Evolutionary conservation across 2,329 filamentous ascomycete genomes (phyloP), one percentile per base, ranked within the genome.

Genomic region (Cladorrhinum sp.): DNA sequence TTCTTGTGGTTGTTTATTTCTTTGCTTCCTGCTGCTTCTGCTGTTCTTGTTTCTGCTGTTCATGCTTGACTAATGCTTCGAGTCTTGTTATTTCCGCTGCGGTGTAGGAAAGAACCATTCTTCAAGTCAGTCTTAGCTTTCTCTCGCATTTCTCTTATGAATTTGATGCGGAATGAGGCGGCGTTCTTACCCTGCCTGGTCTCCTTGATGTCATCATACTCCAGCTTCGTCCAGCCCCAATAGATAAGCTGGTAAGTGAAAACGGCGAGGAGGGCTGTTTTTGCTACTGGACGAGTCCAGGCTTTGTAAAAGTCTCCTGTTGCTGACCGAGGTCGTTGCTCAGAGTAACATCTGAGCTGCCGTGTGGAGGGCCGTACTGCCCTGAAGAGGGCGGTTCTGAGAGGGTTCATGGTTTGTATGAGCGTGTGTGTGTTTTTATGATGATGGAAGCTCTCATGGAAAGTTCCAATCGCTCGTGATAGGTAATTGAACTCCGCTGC

Each of bases 171-270:
- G n/a, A n/a, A n/a, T n/a, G n/a, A n/a, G n/a, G n/a, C n/a, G n/a
- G n/a, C n/a, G 20, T n/a, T 70, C 77, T 61, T 69, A 88, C 86
- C 81, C 66, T 82, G 75, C 67, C 83, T 84, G 50, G 86, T 79
- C 20, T 77, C 76, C 70, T 82, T 86, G 60, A 84, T 78, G 76
- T 95, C 91, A 58, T 90, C 81, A 33, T 83, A 82, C 73, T 93
- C 90, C 55, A 94, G 79, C 74, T 88, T 90, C 39, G 84, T 72
- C 91, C 91, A 95, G 14, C 76, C 77, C 78, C 85, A 91, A 75
- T 93, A 94, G 14, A 82, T 75, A n/a, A 90, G 69, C 75, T 95
- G 91, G 73, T 94, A 95, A 1, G 87, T 89, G 70, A 91, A 86
- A 59, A 92, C 82, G 58, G 91, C 89, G 70, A 89, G 82, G 39